Percentiles rank a stretch among this genome's conserved stretches.
These are phyloP conservation scores for Phyllachora maydis DNA, from an alignment of 2,329 filamentous ascomycete genomes.

Conservation along the genomic window DNA sequence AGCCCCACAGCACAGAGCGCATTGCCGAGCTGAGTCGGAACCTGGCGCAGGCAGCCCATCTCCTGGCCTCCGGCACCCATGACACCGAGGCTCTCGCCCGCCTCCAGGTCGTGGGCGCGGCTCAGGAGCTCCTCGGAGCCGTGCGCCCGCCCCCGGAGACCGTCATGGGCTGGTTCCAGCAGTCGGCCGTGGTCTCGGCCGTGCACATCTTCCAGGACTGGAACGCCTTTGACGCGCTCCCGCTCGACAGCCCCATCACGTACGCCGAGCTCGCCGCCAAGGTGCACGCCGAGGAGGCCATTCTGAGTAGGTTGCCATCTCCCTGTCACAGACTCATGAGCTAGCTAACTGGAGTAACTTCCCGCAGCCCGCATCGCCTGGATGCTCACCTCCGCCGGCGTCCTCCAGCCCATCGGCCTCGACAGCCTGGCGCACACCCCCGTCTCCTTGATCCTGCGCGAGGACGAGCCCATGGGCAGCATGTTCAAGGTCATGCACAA, in stretches of 20 bases:
- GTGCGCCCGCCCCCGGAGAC: constrained; percentile 5
- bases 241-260: constrained; percentile 4
- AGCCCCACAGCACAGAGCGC: no score
- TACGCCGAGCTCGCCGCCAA: constrained; percentile 5
- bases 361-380: constrained; percentile 4
- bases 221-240: constrained; percentile 7
- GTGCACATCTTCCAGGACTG: constrained; percentile 7
- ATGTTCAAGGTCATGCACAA: constrained; percentile 8
- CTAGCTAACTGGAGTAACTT: neutral
- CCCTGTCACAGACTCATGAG: no score
- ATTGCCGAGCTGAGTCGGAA: no score
- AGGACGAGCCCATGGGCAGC: constrained; percentile 4
- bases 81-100: neutral
- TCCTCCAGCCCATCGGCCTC: constrained; percentile 3
- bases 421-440: constrained; percentile 5
- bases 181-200: constrained; percentile 6
- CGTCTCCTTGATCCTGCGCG: constrained; percentile 4
- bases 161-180: constrained; percentile 7
- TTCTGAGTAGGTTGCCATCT: constrained; percentile 4
- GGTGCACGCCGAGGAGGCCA: constrained; percentile 4
- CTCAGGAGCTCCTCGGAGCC: constrained; percentile 1
- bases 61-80: no score
- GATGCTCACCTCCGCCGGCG: constrained; percentile 6
- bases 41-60: no score
- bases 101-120: neutral